phyloP scores from a whole-genome alignment of 2,329 filamentous ascomycete species.

The Beauveria sp. region DNA sequence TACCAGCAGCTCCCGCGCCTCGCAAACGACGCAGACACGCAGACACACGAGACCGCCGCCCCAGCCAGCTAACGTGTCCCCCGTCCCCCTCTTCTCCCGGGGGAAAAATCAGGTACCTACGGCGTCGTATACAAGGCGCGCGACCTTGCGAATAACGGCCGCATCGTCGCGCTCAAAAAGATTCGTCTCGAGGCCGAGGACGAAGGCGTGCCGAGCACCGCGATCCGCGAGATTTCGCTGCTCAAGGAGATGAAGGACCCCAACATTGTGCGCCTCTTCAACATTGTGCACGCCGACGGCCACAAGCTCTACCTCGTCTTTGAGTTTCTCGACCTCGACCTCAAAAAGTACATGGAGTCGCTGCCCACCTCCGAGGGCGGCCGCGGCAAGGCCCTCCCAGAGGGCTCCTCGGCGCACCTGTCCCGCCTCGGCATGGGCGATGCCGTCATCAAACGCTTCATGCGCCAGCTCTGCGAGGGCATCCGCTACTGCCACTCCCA shows the following conservation, averaged over 20 bases:
- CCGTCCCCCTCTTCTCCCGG: background rate
- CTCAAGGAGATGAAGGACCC: constrained; percentile 92
- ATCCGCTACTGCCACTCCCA: constrained; percentile 85
- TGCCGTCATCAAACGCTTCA: constrained; percentile 85
- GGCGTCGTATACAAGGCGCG: constrained; percentile 93
- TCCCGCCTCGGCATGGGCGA: constrained; percentile 65
- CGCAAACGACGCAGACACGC: background rate
- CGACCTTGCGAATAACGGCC: constrained; percentile 72
- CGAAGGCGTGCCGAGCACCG: constrained; percentile 86
- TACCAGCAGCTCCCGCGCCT: background rate
- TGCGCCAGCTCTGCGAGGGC: constrained; percentile 78
- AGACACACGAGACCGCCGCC: no score
- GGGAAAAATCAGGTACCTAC: constrained; percentile 62
- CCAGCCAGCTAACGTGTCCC: background rate
- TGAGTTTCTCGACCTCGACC: constrained; percentile 82
- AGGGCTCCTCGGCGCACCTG: constrained; percentile 59
- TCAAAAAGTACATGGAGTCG: constrained; percentile 96
- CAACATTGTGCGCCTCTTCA: constrained; percentile 80
- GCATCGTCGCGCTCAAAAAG: constrained; percentile 90
- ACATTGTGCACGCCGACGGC: constrained; percentile 90
- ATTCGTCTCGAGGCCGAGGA: constrained; percentile 93
- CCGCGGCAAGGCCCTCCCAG: constrained; percentile 75
- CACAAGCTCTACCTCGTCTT: constrained; percentile 93
- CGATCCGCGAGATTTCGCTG: constrained; percentile 88
- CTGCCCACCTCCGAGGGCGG: constrained; percentile 78